Evolutionary conservation across 2,329 filamentous ascomycete genomes (phyloP), one percentile per base, ranked within the genome.

Genomic region (Fusarium fracticaudum): DNA sequence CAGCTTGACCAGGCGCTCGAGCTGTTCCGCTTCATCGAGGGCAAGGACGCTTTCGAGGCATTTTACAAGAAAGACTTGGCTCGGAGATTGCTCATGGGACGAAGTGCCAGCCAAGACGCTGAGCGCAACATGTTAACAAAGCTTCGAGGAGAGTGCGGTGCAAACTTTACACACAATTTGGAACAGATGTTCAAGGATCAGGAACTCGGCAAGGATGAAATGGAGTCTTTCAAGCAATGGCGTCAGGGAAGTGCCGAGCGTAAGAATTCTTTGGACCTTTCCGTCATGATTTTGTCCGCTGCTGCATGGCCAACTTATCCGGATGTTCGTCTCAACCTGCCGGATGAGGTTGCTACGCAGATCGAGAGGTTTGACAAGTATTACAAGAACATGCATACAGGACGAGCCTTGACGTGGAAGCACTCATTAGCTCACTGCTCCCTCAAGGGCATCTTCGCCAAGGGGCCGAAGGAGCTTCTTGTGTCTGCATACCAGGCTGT

Each of bases 161-260:
- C 94, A 20, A 93, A 91, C 76, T 98, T 99, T 81, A 99, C 96
- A 0, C 95, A 98, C 80, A 99, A 99, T 79, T 87, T 99, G 1
- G 97, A 99, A 83, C 94, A 96, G 72, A 99, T 99, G 96, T 99
- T 99, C 86, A 98, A 97, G 82, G 96, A 99, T 79, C 94, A 98
- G 82, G 95, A 98, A 80, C 88, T 98, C 26, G 94, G 94, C 18
- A 93, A 93, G 69, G 96, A 98, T 77, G 96, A 98, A 80, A 97
- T 98, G 92, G 84, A 88, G n/a, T 90, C 93, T 0, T 99, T 97
- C 85, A 96, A 93, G 81, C 88, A 83, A 82, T 95, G 83, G 84
- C 87, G 88, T 22, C 87, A 89, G 22, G 87, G 87, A 59, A 88
- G 88, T 62, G 81, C 75, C 6, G 84, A 84, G 8, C 79, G 80